Base-by-base conservation (phyloP, 192 early-diverging fungal genomes). In the Chytriomyces sp. region DNA sequence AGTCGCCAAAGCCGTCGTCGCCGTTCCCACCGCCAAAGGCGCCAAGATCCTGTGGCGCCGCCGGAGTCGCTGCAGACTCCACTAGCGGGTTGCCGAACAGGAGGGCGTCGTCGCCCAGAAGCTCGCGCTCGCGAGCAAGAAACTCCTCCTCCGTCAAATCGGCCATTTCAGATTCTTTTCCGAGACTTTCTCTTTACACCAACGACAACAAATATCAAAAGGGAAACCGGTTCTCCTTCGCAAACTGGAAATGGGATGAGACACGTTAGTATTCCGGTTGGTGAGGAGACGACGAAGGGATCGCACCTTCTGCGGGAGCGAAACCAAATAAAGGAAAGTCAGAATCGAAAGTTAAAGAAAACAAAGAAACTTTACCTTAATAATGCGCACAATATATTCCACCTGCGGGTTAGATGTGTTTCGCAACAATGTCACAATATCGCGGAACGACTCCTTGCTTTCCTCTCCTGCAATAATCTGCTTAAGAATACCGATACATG, bases 321-420 rank as follows among this genome's bases (percentile, higher is more conserved):
- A 63, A 36, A 14, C 17, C 10, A 36, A 8, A 44, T 3, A 26
- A 67, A 10, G 38, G 28, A 32, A 31, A 14, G 44, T 31, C 3
- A 67, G 52, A 10, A 67, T 3, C 25, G 19, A 1, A 26, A 49
- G 44, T 22, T 31, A 67, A 14, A 0, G 33, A 28, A 22, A 57
- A 57, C 33, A 17, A 36, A 30, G 19, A 40, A 39, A 31, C 14
- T 31, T 19, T 39, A 77, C 81, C 73, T 87, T 86, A 59, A 88
- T 81, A 14, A 88, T 72, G 22, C 86, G 61, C 17, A 86, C 77
- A n/a, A 88, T 85, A 60, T 84, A 88, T 59, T 88, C 87, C 10
- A 85, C 87, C 65, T 87, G 85, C 38, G 87, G 87, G 55, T 88
- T 88, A 1, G 84, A 77, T 26, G 84, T 88, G 59, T 78, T 88